A percentile compares a stretch with the other conserved stretches of the same genome.
Conservation (phyloP, 1,139 yeast species). For the Zygoascus meyerae region DNA sequence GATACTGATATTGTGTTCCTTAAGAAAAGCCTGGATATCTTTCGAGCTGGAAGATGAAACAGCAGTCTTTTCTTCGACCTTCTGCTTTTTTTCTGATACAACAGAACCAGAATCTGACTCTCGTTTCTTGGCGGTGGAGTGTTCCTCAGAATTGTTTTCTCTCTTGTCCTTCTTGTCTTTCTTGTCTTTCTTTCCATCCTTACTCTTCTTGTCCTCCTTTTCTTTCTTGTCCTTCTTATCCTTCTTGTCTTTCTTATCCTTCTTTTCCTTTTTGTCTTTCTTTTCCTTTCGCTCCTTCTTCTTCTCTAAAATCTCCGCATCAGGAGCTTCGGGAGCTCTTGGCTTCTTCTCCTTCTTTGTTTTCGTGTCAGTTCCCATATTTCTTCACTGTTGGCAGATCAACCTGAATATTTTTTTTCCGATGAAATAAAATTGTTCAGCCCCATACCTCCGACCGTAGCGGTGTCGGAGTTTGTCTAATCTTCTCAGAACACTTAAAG, state of each 20-base stretch:
- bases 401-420: constrained; percentile 2
- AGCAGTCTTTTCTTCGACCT: constrained; percentile 9
- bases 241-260: constrained; percentile 20
- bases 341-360: constrained; percentile 14
- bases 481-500: no score
- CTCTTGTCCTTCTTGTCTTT: constrained; percentile 41
- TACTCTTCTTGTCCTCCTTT: constrained; percentile 45
- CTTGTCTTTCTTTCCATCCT: constrained; percentile 36
- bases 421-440: no score
- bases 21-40: constrained; percentile 55
- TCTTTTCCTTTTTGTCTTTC: constrained; percentile 45
- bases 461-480: no score
- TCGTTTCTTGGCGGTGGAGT: constrained; percentile 32
- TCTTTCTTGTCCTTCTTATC: constrained; percentile 31
- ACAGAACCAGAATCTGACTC: constrained; percentile 27
- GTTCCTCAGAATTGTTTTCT: constrained; percentile 31
- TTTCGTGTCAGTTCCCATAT: constrained; percentile 3
- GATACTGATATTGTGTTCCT: constrained; percentile 69
- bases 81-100: background rate
- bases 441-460: no score
- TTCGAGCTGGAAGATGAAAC: constrained; percentile 38
- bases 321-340: constrained; percentile 6
- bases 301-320: background rate
- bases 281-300: constrained; percentile 22
- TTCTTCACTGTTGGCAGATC: constrained; percentile 1